Percentiles rank a stretch among this genome's conserved stretches.
Evolutionary conservation across 805 yeast species (phyloP).

Genomic region (Yarrowia osloensis): DNA sequence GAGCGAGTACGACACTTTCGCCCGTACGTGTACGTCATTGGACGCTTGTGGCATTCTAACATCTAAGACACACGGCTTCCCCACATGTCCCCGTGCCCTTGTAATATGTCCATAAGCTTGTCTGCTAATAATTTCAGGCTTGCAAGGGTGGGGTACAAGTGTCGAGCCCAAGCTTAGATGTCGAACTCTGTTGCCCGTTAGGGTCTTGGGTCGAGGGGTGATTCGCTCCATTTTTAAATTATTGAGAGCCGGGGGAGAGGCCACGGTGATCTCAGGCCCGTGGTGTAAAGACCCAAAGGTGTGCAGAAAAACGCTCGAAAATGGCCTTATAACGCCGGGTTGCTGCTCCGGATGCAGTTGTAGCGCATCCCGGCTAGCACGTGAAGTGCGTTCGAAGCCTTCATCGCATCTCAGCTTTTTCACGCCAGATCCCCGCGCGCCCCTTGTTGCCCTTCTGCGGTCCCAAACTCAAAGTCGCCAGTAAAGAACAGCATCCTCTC

Average conservation of each 20-base stretch:
- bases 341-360: background rate
- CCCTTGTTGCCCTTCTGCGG: conserved; percentile 24
- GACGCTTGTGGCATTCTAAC: background rate
- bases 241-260: background rate
- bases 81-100: conserved; percentile 16
- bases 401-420: conserved; percentile 28
- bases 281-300: too few species aligned
- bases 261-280: background rate
- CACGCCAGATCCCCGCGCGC: conserved; percentile 30
- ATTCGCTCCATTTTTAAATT: conserved; percentile 23
- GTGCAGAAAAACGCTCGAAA: background rate
- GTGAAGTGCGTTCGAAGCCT: conserved; percentile 1
- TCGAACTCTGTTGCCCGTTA: conserved; percentile 18
- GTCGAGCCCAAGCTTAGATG: background rate
- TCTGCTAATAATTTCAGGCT: background rate
- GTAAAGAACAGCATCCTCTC: conserved; percentile 13
- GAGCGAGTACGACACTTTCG: too few species aligned
- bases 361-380: background rate
- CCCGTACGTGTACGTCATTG: background rate
- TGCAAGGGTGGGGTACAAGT: conserved; percentile 20
- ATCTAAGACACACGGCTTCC: background rate
- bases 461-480: conserved; percentile 9
- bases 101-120: background rate
- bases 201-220: conserved; percentile 6
- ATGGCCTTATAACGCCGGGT: background rate